Evolutionary conservation across 352 stramenopile species (phyloP).

Genomic region (Pythium pyrilobum): DNA sequence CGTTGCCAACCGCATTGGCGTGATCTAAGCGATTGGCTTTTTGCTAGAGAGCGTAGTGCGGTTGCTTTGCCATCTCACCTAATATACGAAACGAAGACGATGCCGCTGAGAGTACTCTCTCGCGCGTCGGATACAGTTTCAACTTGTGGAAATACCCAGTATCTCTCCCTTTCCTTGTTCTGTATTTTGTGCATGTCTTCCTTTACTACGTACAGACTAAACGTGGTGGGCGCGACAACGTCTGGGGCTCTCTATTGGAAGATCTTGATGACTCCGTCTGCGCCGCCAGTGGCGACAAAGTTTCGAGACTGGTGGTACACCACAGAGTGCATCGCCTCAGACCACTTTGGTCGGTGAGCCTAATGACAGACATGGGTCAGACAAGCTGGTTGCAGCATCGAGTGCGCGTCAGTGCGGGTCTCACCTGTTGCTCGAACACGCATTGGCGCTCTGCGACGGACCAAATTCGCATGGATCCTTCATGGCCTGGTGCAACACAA

Average conservation of each 20-base stretch:
- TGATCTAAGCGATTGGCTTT: constrained; percentile 93
- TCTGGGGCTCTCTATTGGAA: no score
- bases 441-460: constrained; percentile 77
- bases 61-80: constrained; percentile 60
- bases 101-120: constrained; percentile 21
- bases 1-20: constrained; percentile 99
- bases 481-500: constrained; percentile 40
- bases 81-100: constrained; percentile 29
- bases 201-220: constrained; percentile 4
- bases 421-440: constrained; percentile 80
- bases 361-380: constrained; percentile 12
- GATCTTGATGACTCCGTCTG: constrained; percentile 85
- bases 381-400: not conserved
- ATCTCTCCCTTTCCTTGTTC: not conserved
- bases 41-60: constrained; percentile 26
- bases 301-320: constrained; percentile 74
- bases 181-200: not conserved
- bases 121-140: constrained; percentile 13
- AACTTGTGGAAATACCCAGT: constrained; percentile 24
- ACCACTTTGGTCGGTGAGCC: constrained; percentile 77
- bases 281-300: constrained; percentile 73
- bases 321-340: constrained; percentile 72
- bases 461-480: constrained; percentile 82
- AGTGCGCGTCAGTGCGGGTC: not conserved
- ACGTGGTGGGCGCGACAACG: no score